Percentiles rank a stretch among this genome's conserved stretches.
These are phyloP conservation scores for Solanum bulbocastanum DNA, from an alignment of 257 asterid genomes.

Conservation along the genomic window DNA sequence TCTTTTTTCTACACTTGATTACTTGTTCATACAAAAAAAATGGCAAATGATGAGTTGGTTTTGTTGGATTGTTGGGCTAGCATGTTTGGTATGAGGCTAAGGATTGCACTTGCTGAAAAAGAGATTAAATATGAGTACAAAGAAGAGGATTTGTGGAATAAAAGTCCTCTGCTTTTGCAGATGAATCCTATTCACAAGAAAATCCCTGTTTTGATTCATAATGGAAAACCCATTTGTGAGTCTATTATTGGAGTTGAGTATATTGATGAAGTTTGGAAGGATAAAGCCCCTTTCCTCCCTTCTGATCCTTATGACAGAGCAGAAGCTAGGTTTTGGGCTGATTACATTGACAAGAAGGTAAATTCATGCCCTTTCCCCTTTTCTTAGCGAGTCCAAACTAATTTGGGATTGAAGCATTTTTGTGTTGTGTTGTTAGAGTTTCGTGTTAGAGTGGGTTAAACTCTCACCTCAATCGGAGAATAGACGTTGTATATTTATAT, in stretches of 20 bases:
- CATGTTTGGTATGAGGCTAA: slow-evolving; percentile 15
- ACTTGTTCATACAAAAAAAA: not conserved
- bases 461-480: too few species aligned
- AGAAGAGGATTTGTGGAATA: slow-evolving; percentile 6
- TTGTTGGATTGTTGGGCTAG: slow-evolving; percentile 11
- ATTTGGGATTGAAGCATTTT: not conserved
- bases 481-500: too few species aligned
- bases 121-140: slow-evolving; percentile 9
- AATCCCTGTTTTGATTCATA: not conserved
- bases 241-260: not conserved
- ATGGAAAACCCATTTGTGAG: not conserved
- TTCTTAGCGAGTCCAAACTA: not conserved
- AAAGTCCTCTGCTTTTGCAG: not conserved
- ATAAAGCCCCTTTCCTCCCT: not conserved
- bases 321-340: not conserved
- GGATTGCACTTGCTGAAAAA: slow-evolving; percentile 20
- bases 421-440: not conserved
- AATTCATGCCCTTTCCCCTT: not conserved
- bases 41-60: slow-evolving; percentile 8
- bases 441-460: not conserved
- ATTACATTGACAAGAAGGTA: not conserved
- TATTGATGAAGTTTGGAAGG: not conserved
- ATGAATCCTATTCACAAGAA: not conserved
- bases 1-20: not conserved
- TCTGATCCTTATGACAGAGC: not conserved